Conservation (phyloP, 495 filamentous ascomycete species). For the Aspergillus sclerotioniger region DNA sequence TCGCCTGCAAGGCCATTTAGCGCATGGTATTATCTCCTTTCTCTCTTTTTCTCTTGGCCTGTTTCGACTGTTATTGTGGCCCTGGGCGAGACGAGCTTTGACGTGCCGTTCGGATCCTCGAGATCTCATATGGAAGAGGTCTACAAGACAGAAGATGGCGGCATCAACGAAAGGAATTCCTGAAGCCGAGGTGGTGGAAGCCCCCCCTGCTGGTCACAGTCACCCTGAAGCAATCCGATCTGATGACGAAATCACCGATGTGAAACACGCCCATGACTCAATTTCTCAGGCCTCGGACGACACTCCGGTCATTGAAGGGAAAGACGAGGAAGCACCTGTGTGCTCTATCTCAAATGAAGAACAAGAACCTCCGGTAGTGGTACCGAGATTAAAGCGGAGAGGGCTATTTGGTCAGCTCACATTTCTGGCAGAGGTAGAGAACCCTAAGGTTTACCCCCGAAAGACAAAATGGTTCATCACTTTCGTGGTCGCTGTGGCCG, state of each 20-base stretch:
- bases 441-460: constrained; percentile 68
- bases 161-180: neutral
- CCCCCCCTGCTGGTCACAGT: neutral
- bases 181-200: neutral
- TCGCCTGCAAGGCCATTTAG: neutral
- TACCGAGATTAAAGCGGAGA: constrained; percentile 67
- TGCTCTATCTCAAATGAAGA: constrained; percentile 11
- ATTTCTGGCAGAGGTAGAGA: constrained; percentile 78
- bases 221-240: constrained; percentile 18
- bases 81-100: neutral
- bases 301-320: constrained; percentile 14
- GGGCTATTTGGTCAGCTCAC: constrained; percentile 73
- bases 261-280: constrained; percentile 7
- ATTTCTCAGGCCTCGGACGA: constrained; percentile 10
- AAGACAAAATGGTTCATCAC: constrained; percentile 86
- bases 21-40: neutral
- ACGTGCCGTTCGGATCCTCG: neutral
- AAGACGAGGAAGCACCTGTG: constrained; percentile 21
- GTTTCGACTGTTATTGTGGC: neutral
- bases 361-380: constrained; percentile 30
- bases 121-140: neutral
- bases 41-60: neutral
- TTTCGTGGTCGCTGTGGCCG: constrained; percentile 71
- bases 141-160: neutral
- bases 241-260: constrained; percentile 5